Evolutionary conservation across 495 filamentous ascomycete species (phyloP).

Genomic region (Aspergillus campestris): DNA sequence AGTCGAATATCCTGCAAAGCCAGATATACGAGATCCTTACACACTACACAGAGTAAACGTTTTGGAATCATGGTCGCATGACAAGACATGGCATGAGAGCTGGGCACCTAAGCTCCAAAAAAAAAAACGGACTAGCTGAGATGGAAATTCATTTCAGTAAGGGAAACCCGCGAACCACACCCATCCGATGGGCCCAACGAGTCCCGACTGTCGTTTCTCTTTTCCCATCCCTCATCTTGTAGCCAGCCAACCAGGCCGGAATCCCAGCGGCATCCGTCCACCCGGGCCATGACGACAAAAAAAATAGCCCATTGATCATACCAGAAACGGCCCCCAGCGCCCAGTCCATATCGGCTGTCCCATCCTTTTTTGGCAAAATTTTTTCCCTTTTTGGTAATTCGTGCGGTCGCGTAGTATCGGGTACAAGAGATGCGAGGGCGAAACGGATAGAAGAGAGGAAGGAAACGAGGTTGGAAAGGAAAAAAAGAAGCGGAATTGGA

Average conservation of each 20-base stretch:
- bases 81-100: conserved; percentile 26
- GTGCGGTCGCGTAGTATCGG: conserved; percentile 38
- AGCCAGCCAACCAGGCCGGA: conserved; percentile 15
- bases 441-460: conserved; percentile 25
- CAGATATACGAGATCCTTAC: conserved; percentile 1
- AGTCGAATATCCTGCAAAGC: neutral
- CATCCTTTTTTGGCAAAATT: conserved; percentile 44
- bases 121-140: conserved; percentile 12
- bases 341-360: conserved; percentile 43
- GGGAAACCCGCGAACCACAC: conserved; percentile 6
- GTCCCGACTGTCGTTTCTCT: neutral
- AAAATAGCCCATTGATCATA: conserved; percentile 18
- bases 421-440: conserved; percentile 38
- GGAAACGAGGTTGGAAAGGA: conserved; percentile 31
- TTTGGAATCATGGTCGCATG: conserved; percentile 31
- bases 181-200: conserved; percentile 13
- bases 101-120: conserved; percentile 18
- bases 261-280: conserved; percentile 35
- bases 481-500: conserved; percentile 29
- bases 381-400: conserved; percentile 41
- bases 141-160: conserved; percentile 16
- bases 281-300: conserved; percentile 19
- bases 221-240: neutral
- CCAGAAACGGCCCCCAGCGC: conserved; percentile 23
- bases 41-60: conserved; percentile 17